Evolutionary conservation across 2,329 filamentous ascomycete species (phyloP), one percentile per base, ranked within the genome.

Genomic region (Penicillium verrucosum): DNA sequence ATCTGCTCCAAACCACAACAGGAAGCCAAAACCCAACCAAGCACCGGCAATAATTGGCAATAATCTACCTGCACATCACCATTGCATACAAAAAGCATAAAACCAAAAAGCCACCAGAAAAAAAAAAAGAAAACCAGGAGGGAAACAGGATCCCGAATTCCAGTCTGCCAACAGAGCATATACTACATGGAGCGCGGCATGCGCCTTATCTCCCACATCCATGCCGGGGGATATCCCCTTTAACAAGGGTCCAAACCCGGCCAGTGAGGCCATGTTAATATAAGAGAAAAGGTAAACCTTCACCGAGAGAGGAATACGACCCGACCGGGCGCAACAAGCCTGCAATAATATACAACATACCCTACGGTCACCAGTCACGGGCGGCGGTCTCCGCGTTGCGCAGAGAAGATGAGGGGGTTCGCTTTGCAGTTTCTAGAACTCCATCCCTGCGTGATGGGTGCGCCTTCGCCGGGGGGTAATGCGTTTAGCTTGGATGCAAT

Each of bases 401-500:
- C 30, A 42, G 54, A 44, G 42, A 43, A 45, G 46, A 45, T 46
- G 54, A 57, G 57, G 57, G 57, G 57, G 57, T 46, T 43, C 16
- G 45, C 54, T 16, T 10, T 38, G 1, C 4, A 30, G 12, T 51
- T 59, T 57, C 57, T 47, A 51, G 57, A 54, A 55, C 40, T 44
- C 14, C 29, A 55, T 54, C 45, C 49, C 45, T 44, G 40, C 59
- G 27, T 6, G 16, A 44, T 21, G 10, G 18, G 42, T 40, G 37
- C 32, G 32, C 32, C 41, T 51, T 44, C 25, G 4, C 38, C 25
- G 18, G 37, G 18, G 37, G 40, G 32, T 54, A 49, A 47, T 48
- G 52, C 49, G 27, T 58, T 59, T 52, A 60, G 34, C 51, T 40
- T 21, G 58, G 37, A 56, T 60, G 46, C 54, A 53, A 50, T 54